Evolutionary conservation across 495 filamentous ascomycete species (phyloP).

Genomic region (Echria macrotheca): DNA sequence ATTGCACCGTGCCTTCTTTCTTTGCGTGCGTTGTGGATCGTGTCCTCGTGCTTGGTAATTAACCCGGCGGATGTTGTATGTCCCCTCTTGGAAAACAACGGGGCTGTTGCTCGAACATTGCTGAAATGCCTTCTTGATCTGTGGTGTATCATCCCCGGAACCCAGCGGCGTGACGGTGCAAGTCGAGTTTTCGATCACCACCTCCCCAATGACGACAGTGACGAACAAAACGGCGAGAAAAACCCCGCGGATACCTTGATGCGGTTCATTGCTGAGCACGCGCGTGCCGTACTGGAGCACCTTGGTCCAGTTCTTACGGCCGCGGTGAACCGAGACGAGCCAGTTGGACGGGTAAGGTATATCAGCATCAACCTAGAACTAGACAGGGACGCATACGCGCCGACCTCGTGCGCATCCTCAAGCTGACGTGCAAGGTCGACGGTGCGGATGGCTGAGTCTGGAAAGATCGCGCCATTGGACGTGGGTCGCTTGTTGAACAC

Average conservation of each 20-base stretch:
- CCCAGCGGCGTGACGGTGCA: conserved; percentile 2
- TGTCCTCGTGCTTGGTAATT: too few species aligned
- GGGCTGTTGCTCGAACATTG: conserved; percentile 32
- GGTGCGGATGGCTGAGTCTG: conserved; percentile 25
- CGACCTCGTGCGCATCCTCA: conserved; percentile 33
- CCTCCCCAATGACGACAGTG: too few species aligned
- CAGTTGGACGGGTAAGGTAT: conserved; percentile 40
- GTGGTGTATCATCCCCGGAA: conserved; percentile 33
- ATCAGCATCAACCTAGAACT: conserved; percentile 36
- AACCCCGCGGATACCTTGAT: too few species aligned
- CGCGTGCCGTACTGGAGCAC: conserved; percentile 30
- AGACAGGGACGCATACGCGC: conserved; percentile 32
- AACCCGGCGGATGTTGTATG: conserved; percentile 39
- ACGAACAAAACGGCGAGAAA: too few species aligned
- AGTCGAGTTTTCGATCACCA: not conserved
- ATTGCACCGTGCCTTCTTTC: too few species aligned
- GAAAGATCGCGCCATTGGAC: conserved; percentile 14
- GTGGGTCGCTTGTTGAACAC: conserved; percentile 8
- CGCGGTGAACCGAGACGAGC: conserved; percentile 34
- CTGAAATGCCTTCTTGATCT: conserved; percentile 39
- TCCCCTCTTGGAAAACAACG: conserved; percentile 33
- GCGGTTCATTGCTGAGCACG: conserved; percentile 38
- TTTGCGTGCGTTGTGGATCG: too few species aligned
- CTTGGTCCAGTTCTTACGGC: conserved; percentile 34
- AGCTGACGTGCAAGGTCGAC: conserved; percentile 32